Evolutionary conservation across 495 filamentous ascomycete genomes (phyloP), one percentile per base, ranked within the genome.

Genomic region (Aspergillus diversus): DNA sequence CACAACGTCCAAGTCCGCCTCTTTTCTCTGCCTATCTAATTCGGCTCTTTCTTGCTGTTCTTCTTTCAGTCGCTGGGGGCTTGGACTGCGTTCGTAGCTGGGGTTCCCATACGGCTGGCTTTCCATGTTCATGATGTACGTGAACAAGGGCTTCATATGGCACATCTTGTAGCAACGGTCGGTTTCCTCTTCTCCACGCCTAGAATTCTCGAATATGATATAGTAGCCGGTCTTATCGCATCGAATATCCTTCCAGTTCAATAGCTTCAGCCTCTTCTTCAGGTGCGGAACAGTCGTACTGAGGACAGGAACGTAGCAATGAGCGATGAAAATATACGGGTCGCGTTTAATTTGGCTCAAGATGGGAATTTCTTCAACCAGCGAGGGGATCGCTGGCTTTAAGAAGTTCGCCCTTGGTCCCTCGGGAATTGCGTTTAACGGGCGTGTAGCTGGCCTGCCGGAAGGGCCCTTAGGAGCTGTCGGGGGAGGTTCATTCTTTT

Each of bases 281-380:
- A 99, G 80, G 74, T 99, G 95, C 3, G 86, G 83, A 48, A 97
- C 83, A 3, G 93, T 97, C 4, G 90, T 84, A 7, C 83, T 81
- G 70, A 96, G 86, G n/a, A 95, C 91, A 16, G 95, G 96, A 4
- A 99, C 93, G 57, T 90, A 90, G 57, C 87, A 86, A 63, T 91
- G 85, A 11, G 90, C 85, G 49, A 99, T 89, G 73, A 97, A 97
- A n/a, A 98, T 89, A 72, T 96, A 97, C 0, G 95, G 95, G 62
- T 91, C 89, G 49, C 86, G 82, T 67, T 90, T 90, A 46, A 98
- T 86, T 56, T 87, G 84, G 56, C 77, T 76, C 33, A 88, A 67
- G 32, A 96, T 78, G 0, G 84, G 83, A 47, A 87, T 79, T 12
- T 84, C 81, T 69, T 90, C 85, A 17, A 89, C 76, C 35, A 86